A percentile compares a stretch with the other conserved stretches of the same genome.
phyloP scores from a whole-genome alignment of 345 rosid genomes.

The Kandelia obovata region DNA sequence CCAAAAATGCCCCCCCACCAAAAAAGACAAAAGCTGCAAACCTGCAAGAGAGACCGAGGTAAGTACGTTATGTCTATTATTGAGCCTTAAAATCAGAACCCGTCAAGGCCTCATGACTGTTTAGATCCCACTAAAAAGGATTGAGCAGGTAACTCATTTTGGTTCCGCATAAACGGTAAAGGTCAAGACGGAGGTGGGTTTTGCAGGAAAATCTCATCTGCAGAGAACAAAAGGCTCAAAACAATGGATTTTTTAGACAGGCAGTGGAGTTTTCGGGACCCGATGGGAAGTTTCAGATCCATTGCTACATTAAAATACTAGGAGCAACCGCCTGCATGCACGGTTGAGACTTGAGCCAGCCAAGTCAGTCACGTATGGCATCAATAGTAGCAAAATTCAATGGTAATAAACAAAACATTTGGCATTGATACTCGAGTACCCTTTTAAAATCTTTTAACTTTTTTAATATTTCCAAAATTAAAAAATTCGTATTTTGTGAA shows the following conservation, averaged over 20 bases:
- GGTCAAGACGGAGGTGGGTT: not conserved
- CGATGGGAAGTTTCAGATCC: constrained; percentile 31
- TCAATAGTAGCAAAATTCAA: not conserved
- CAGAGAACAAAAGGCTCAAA: constrained; percentile 26
- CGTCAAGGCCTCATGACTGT: constrained; percentile 17
- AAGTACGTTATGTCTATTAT: not conserved
- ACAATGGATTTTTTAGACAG: constrained; percentile 19
- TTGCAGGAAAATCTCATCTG: constrained; percentile 11
- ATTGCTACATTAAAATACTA: constrained; percentile 20
- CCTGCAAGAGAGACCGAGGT: not conserved
- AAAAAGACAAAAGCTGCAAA: not conserved
- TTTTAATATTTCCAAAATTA: no score
- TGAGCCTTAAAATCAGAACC: not conserved
- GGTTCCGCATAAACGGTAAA: not conserved
- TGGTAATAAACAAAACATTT: not conserved
- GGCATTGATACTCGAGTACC: constrained; percentile 4
- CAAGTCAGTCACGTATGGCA: constrained; percentile 6
- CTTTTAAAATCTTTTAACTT: no score
- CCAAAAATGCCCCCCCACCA: not conserved
- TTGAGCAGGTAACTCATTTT: constrained; percentile 1
- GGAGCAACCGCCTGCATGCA: not conserved
- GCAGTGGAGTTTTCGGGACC: not conserved
- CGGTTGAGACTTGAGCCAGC: constrained; percentile 10
- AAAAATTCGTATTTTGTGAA: no score
- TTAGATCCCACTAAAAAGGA: constrained; percentile 6